Evolutionary conservation across 1,284 basidiomycete genomes (phyloP).

Genomic region (Sphagnurus paluster): DNA sequence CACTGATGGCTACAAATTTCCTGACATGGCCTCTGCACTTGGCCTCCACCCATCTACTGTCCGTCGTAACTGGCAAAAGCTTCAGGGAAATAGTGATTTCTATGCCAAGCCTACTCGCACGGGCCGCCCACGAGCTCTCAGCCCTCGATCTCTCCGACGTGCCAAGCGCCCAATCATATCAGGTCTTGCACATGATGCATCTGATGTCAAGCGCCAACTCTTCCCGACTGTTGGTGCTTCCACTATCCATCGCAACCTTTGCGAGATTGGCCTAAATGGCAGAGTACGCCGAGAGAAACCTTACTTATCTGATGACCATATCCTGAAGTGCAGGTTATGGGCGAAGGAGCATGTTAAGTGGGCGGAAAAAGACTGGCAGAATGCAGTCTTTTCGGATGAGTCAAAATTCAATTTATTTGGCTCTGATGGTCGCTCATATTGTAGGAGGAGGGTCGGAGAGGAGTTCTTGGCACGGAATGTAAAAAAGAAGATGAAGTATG

Average conservation of each 20-base stretch:
- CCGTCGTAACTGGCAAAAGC: no score
- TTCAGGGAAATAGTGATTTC: no score
- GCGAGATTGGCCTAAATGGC: not conserved
- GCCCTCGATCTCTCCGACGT: no score
- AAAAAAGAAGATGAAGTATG: slow-evolving; percentile 19
- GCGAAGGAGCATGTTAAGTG: not conserved
- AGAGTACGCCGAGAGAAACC: not conserved
- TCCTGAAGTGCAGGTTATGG: not conserved
- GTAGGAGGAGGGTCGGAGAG: slow-evolving; percentile 21
- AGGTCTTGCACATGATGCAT: not conserved
- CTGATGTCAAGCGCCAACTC: not conserved
- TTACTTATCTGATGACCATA: not conserved
- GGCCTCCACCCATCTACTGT: no score
- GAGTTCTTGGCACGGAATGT: slow-evolving; percentile 15
- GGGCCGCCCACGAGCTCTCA: no score
- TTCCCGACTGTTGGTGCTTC: not conserved
- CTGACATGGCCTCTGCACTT: no score
- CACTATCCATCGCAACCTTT: not conserved
- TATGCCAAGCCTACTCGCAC: no score
- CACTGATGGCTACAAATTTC: no score
- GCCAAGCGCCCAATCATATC: not conserved
- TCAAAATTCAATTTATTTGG: no score
- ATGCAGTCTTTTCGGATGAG: slow-evolving; percentile 19
- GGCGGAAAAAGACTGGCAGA: slow-evolving; percentile 5
- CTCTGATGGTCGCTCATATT: slow-evolving; percentile 25